Conservation (phyloP, 2,329 filamentous ascomycete species). For the Trichoderma cornu-damae region DNA sequence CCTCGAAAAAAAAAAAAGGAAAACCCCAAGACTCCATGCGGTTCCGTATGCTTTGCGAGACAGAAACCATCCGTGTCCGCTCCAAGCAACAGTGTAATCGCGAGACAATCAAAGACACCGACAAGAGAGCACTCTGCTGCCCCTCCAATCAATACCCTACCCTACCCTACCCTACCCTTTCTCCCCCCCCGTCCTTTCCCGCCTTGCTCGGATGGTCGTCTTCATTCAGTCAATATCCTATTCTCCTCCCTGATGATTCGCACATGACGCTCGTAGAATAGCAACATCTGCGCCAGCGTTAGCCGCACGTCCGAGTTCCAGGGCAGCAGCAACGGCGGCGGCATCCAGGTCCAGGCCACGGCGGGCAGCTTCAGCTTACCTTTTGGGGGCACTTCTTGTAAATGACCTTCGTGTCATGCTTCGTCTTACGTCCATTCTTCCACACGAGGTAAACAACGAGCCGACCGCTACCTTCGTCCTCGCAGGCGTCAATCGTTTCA, state of each 20-base stretch:
- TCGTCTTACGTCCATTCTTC: slow-evolving; percentile 68
- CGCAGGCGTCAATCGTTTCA: slow-evolving; percentile 63
- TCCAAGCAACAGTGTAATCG: not conserved
- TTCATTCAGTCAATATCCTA: slow-evolving; percentile 22
- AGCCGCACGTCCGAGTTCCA: not conserved
- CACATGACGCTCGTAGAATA: slow-evolving; percentile 55
- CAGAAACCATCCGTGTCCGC: not conserved
- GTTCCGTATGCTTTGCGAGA: slow-evolving; percentile 5
- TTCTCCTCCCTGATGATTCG: slow-evolving; percentile 44
- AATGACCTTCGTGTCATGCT: slow-evolving; percentile 62
- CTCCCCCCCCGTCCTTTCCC: too few species aligned
- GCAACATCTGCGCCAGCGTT: slow-evolving; percentile 45
- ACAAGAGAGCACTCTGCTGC: not conserved
- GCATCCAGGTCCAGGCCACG: too few species aligned
- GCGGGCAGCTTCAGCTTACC: slow-evolving; percentile 49
- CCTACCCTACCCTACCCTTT: too few species aligned
- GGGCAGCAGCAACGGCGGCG: too few species aligned
- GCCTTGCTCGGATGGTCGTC: not conserved
- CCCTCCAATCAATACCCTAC: too few species aligned
- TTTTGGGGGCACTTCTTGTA: slow-evolving; percentile 76
- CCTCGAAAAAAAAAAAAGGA: not conserved
- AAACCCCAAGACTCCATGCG: not conserved
- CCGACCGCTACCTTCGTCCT: slow-evolving; percentile 55
- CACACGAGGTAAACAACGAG: slow-evolving; percentile 67
- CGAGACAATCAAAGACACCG: not conserved